phyloP scores from a whole-genome alignment of 371 early-diverging fungal genomes.

The Apophysomyces sp. region DNA sequence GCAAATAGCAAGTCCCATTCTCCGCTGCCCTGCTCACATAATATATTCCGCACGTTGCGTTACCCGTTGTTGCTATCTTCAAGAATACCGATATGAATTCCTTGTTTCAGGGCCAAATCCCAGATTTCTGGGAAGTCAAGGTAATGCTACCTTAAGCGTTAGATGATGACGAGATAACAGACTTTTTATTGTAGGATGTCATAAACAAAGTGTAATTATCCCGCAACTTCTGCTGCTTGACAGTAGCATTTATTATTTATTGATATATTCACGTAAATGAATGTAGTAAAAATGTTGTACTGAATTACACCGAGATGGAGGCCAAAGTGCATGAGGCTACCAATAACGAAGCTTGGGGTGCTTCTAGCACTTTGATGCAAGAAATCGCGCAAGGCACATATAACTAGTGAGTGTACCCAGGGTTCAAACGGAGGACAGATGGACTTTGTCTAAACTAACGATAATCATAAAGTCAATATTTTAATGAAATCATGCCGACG shows the following conservation, averaged over 20 bases:
- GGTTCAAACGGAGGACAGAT: not conserved
- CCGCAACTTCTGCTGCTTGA: not conserved
- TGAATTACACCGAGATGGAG: conserved; percentile 88
- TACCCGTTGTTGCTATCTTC: not conserved
- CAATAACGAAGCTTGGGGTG: conserved; percentile 89
- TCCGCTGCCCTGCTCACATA: no score
- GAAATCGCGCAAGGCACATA: conserved; percentile 86
- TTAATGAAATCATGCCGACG: conserved; percentile 92
- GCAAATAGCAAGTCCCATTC: no score
- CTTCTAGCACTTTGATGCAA: conserved; percentile 87
- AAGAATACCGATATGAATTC: conserved; percentile 31
- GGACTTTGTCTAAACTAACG: not conserved
- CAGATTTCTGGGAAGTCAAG: conserved; percentile 57
- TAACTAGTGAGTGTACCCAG: conserved; percentile 61
- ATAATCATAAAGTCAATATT: conserved; percentile 66
- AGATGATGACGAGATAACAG: not conserved
- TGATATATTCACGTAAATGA: not conserved
- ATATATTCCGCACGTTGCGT: no score
- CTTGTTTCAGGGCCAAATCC: conserved; percentile 44
- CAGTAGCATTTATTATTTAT: not conserved
- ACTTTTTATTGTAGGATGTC: conserved; percentile 44
- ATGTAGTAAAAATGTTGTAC: conserved; percentile 68
- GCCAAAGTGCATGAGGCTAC: conserved; percentile 87
- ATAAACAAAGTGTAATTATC: conserved; percentile 64
- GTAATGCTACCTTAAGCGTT: conserved; percentile 14